Percentiles rank a stretch among this genome's conserved stretches.
These are phyloP conservation scores for Lactarius quietus DNA, from an alignment of 768 basidiomycete species.

Conservation along the genomic window DNA sequence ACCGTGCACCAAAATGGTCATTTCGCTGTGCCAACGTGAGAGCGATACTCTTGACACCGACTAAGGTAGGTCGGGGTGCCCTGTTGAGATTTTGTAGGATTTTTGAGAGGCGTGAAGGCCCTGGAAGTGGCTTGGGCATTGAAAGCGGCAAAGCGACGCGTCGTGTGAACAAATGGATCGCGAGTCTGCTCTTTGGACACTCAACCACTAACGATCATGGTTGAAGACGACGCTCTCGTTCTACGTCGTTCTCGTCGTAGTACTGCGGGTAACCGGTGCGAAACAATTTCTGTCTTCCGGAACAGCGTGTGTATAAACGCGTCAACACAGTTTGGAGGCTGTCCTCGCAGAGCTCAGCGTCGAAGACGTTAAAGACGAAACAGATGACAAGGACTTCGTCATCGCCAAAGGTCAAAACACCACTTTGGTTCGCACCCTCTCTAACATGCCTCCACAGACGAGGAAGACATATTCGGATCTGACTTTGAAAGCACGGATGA, in stretches of 20 bases:
- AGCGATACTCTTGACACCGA: slow-evolving; percentile 47
- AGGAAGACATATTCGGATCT: slow-evolving; percentile 77
- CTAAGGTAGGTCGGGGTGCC: slow-evolving; percentile 48
- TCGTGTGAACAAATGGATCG: not conserved
- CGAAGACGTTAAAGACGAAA: slow-evolving; percentile 49
- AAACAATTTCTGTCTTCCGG: not conserved
- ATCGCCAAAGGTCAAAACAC: slow-evolving; percentile 53
- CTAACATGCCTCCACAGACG: slow-evolving; percentile 46
- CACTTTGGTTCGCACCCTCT: not conserved
- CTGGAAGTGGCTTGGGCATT: slow-evolving; percentile 31
- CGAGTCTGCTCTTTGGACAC: not conserved
- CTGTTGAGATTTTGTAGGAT: slow-evolving; percentile 50
- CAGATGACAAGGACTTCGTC: slow-evolving; percentile 68
- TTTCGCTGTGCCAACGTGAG: slow-evolving; percentile 58
- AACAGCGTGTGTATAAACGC: slow-evolving; percentile 12
- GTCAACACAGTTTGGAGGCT: slow-evolving; percentile 59
- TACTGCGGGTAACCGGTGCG: slow-evolving; percentile 76
- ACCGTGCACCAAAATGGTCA: slow-evolving; percentile 77
- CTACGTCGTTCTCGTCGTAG: slow-evolving; percentile 61
- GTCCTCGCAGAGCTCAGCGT: slow-evolving; percentile 68
- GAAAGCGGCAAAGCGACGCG: not conserved
- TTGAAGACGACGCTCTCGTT: slow-evolving; percentile 45
- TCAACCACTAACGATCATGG: slow-evolving; percentile 21
- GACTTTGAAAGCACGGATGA: slow-evolving; percentile 88
- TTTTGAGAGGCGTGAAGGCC: slow-evolving; percentile 53